phyloP scores from a whole-genome alignment of 2,329 filamentous ascomycete species.

The Emmonsiellopsis sp. region DNA sequence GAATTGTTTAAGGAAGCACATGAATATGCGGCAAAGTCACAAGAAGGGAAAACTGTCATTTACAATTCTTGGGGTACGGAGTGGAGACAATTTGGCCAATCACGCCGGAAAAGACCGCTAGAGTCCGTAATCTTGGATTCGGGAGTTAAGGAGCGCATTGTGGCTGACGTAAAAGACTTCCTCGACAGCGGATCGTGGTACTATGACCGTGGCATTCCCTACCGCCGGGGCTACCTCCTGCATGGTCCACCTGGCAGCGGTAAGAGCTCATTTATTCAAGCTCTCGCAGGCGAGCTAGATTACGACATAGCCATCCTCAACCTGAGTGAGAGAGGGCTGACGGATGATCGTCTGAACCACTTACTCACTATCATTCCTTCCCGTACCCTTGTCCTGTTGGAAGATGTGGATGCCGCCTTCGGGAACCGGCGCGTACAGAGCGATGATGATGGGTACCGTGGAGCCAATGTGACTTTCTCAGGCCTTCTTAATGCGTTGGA shows the following conservation, averaged over 20 bases:
- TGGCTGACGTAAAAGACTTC: slow-evolving; percentile 76
- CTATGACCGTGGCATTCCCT: slow-evolving; percentile 86
- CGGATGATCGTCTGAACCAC: slow-evolving; percentile 79
- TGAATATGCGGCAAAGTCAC: slow-evolving; percentile 63
- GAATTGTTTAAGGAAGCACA: slow-evolving; percentile 84
- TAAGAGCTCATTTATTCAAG: slow-evolving; percentile 94
- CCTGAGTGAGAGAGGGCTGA: slow-evolving; percentile 79
- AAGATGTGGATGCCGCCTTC: slow-evolving; percentile 89
- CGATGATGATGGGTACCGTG: slow-evolving; percentile 74
- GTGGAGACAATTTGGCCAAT: slow-evolving; percentile 76
- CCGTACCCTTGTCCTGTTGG: slow-evolving; percentile 71
- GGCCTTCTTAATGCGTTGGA: slow-evolving; percentile 79
- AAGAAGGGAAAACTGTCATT: slow-evolving; percentile 88
- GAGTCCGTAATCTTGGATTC: slow-evolving; percentile 78
- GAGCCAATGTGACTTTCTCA: slow-evolving; percentile 87
- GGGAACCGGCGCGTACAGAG: slow-evolving; percentile 62
- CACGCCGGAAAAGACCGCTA: slow-evolving; percentile 77
- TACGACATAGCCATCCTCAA: slow-evolving; percentile 91
- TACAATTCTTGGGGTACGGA: slow-evolving; percentile 77
- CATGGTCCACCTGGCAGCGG: slow-evolving; percentile 86
- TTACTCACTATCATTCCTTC: slow-evolving; percentile 77
- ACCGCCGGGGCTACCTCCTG: slow-evolving; percentile 78
- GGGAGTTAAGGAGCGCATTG: slow-evolving; percentile 72
- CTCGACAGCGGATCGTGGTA: slow-evolving; percentile 76
- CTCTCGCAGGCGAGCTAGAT: slow-evolving; percentile 82